Evolutionary conservation across 441 rosid species (phyloP).

Genomic region (Brassica hybrid): DNA sequence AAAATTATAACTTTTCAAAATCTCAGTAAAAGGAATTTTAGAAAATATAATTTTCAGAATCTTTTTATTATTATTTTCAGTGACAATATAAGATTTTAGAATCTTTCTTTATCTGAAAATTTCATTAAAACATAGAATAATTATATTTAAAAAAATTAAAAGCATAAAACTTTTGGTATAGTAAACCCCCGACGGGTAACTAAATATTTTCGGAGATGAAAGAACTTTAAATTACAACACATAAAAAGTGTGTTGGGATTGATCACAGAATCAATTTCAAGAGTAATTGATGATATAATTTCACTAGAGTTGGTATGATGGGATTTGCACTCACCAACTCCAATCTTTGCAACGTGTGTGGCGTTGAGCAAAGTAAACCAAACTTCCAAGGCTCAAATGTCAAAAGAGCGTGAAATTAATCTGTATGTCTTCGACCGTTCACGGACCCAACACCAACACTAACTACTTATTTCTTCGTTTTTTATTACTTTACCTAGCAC

Average conservation of each 20-base stretch:
- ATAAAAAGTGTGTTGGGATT: neutral
- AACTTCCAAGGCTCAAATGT: constrained; percentile 17
- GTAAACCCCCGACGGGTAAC: neutral
- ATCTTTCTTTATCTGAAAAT: neutral
- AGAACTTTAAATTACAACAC: neutral
- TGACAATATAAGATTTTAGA: neutral
- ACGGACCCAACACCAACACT: constrained; percentile 22
- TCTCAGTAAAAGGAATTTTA: neutral
- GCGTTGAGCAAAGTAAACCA: constrained; percentile 26
- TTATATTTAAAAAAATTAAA: neutral
- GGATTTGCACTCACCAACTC: constrained; percentile 29
- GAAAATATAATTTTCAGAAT: neutral
- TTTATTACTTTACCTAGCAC: neutral
- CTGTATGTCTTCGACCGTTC: constrained; percentile 20
- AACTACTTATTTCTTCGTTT: constrained; percentile 13
- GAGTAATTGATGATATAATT: constrained; percentile 9
- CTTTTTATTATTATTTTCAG: neutral
- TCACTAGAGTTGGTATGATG: constrained; percentile 23
- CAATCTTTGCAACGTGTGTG: constrained; percentile 14
- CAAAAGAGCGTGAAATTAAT: constrained; percentile 32
- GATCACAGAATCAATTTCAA: neutral
- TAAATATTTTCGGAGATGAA: neutral
- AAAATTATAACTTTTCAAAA: neutral
- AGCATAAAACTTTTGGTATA: neutral
- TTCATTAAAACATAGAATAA: neutral